These are phyloP conservation scores for Mesembryanthemum crystallinum DNA, from an alignment of 148 eudicot species.

Conservation along the genomic window DNA sequence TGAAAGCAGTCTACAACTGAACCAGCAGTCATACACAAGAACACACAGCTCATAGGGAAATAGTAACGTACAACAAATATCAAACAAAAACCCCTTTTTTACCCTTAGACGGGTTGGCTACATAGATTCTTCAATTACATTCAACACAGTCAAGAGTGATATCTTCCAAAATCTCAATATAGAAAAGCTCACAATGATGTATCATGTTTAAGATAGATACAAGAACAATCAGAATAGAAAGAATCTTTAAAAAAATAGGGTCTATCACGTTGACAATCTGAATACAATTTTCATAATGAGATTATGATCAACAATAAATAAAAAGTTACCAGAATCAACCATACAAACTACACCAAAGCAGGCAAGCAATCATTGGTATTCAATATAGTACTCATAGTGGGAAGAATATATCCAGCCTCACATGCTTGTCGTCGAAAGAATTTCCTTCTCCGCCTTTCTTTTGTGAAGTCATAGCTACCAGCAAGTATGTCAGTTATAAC, in stretches of 20 bases:
- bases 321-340: not conserved
- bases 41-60: not conserved
- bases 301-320: not conserved
- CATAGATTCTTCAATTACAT: not conserved
- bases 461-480: slow-evolving; percentile 77
- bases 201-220: no score
- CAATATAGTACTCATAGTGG: not conserved
- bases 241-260: not conserved
- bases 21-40: not conserved
- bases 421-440: slow-evolving; percentile 80
- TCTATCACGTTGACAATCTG: not conserved
- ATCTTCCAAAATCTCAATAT: not conserved
- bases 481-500: slow-evolving; percentile 94
- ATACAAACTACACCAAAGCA: not conserved
- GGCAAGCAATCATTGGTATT: slow-evolving; percentile 1
- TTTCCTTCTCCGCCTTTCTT: slow-evolving; percentile 67
- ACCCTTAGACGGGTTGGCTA: not conserved
- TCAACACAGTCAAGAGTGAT: not conserved
- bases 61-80: not conserved
- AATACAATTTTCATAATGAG: not conserved
- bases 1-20: not conserved
- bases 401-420: slow-evolving; percentile 36
- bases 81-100: not conserved
- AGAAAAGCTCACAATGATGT: not conserved
- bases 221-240: not conserved